Evolutionary conservation across 371 early-diverging fungal species (phyloP).

Genomic region (Coemansia sp.): DNA sequence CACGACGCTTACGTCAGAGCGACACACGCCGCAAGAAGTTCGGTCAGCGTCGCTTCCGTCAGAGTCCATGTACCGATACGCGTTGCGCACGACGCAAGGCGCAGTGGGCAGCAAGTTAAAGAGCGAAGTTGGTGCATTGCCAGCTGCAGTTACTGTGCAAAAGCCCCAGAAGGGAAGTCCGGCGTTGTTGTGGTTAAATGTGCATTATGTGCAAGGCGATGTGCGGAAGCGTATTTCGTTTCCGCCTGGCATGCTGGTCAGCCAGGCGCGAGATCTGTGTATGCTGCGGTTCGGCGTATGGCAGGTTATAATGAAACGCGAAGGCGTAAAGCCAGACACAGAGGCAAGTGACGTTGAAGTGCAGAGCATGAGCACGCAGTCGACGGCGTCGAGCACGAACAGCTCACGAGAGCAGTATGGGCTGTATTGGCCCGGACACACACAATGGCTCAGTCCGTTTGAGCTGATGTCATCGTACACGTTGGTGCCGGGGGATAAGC

Average conservation of each 20-base stretch:
- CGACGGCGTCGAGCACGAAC: conserved; percentile 5
- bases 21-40: neutral
- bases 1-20: conserved; percentile 9
- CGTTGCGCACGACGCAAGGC: conserved; percentile 4
- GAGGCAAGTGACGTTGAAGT: neutral
- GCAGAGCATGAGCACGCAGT: conserved; percentile 1
- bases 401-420: conserved; percentile 34
- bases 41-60: conserved; percentile 5
- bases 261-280: conserved; percentile 49
- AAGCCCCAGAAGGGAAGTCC: neutral
- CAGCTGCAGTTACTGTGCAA: neutral
- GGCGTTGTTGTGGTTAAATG: conserved; percentile 9
- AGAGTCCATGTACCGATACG: conserved; percentile 14
- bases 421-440: conserved; percentile 40
- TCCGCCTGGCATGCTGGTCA: conserved; percentile 41
- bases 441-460: conserved; percentile 40
- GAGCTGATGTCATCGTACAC: conserved; percentile 22
- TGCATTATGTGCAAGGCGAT: conserved; percentile 32
- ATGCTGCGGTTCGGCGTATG: conserved; percentile 50
- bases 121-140: neutral
- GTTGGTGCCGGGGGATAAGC: conserved; percentile 22
- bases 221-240: conserved; percentile 32
- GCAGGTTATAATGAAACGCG: conserved; percentile 35
- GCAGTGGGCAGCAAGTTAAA: neutral
- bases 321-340: neutral